Conservation (phyloP, 2,329 filamentous ascomycete genomes). For the Cercospora brassicicola region DNA sequence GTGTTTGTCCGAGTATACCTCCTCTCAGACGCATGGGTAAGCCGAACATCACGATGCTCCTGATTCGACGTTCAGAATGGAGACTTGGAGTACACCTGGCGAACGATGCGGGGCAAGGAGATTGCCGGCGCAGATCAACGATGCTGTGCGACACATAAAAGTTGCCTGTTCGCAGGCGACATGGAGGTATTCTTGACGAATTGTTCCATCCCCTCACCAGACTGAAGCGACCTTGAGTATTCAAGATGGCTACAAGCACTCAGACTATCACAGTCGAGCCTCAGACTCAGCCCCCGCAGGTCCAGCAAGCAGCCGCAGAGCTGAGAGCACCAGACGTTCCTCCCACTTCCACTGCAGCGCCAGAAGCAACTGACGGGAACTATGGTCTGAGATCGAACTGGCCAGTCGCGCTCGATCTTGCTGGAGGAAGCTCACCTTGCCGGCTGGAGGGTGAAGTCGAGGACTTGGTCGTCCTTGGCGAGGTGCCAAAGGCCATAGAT, state of each 20-base stretch:
- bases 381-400: constrained; percentile 20
- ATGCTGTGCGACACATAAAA: not conserved
- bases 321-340: not conserved
- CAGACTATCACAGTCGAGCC: not conserved
- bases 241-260: constrained; percentile 3
- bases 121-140: not conserved
- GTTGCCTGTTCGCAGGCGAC: not conserved
- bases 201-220: not conserved
- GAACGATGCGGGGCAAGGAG: not conserved
- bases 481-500: constrained; percentile 36
- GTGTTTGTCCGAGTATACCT: not conserved
- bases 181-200: not conserved
- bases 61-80: not conserved
- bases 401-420: constrained; percentile 25
- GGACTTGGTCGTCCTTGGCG: constrained; percentile 36
- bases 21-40: not conserved
- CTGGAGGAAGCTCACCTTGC: constrained; percentile 36
- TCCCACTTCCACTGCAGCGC: not conserved
- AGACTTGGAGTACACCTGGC: not conserved
- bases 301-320: not conserved
- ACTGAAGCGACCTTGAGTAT: not conserved
- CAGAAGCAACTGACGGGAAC: not conserved
- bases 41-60: not conserved
- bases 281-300: not conserved
- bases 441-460: constrained; percentile 44